Evolutionary conservation across 257 asterid genomes (phyloP), one percentile per base, ranked within the genome.

Genomic region (Buddleja alternifolia): DNA sequence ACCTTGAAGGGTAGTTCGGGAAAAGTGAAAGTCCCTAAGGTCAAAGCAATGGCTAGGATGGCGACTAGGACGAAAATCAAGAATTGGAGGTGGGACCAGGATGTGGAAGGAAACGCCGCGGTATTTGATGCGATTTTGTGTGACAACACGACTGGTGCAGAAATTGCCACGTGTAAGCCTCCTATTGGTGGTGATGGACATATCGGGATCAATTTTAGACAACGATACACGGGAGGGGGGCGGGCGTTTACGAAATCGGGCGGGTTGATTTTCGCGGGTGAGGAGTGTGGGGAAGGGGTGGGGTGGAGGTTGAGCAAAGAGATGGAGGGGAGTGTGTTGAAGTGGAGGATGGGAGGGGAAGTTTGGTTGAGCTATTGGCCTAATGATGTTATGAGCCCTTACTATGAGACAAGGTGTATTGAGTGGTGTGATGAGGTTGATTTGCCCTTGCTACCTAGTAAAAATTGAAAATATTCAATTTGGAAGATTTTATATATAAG

Each of bases 11-110:
- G 95, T 10, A 76, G 48, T 67, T 79, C 75, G 0, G 92, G 84
- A 16, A 80, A 87, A 1, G 0, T 55, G 7, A 89, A 81, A 63
- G 68, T 47, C 2, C 83, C 89, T 0, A 63, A 71, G 66, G 89
- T 89, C 84, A 89, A 83, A 71, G 85, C 86, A 0, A 65, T 14
- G 78, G 83, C 92, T 0, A 87, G 75, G 6, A 80, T 81, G 84
- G 81, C 84, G 2, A 85, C 84, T 0, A 80, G 76, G 79, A 69
- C 92, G 6, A 89, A 73, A 47, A 58, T 87, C 56, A 92, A 77
- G 77, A 86, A 83, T 24, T 92, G 98, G 98, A 89, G 96, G 70
- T 92, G 92, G 96, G 96, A 92, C 75, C 98, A 87, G 29, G 98
- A 92, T 21, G 87, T 80, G 62, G 96, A 92, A 7, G 96, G 98